Percentiles rank a stretch among this genome's conserved stretches.
These are phyloP conservation scores for Carex scoparia DNA, from an alignment of 176 grass and related monocot genomes.

Conservation along the genomic window DNA sequence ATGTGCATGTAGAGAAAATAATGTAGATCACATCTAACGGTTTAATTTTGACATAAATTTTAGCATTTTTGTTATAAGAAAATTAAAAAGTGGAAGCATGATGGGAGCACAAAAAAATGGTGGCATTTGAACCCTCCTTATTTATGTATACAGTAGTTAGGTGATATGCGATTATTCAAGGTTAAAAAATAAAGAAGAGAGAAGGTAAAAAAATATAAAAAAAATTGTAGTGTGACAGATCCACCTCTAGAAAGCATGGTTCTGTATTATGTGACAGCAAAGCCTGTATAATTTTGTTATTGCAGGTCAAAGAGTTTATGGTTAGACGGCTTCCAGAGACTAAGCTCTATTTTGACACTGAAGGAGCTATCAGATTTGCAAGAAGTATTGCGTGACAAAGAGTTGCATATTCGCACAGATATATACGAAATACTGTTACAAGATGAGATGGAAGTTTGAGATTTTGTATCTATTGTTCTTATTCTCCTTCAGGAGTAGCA, in stretches of 20 bases:
- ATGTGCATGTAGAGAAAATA: too few relatives aligned
- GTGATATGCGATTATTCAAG: neutral
- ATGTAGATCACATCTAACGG: too few relatives aligned
- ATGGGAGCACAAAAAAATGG: too few relatives aligned
- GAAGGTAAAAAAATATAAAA: neutral
- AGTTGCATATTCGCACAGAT: constrained; percentile 84
- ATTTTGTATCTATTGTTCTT: neutral
- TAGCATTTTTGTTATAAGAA: too few relatives aligned
- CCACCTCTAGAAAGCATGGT: neutral
- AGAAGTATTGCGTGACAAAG: constrained; percentile 95
- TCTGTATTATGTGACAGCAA: constrained; percentile 8
- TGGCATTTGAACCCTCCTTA: too few relatives aligned
- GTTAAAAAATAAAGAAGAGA: neutral
- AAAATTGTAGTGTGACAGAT: neutral
- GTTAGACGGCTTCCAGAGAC: constrained; percentile 89
- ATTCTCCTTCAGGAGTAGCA: neutral
- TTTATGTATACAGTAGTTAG: neutral
- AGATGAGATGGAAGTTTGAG: constrained; percentile 60
- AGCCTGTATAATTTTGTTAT: neutral
- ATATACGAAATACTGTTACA: constrained; percentile 92
- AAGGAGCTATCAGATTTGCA: constrained; percentile 95
- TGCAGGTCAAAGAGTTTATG: constrained; percentile 92
- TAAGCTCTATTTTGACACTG: constrained; percentile 60
- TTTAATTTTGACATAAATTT: too few relatives aligned
- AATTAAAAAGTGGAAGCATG: too few relatives aligned